Evolutionary conservation across 441 rosid genomes (phyloP), one percentile per base, ranked within the genome.

Genomic region (Melianthus villosus): DNA sequence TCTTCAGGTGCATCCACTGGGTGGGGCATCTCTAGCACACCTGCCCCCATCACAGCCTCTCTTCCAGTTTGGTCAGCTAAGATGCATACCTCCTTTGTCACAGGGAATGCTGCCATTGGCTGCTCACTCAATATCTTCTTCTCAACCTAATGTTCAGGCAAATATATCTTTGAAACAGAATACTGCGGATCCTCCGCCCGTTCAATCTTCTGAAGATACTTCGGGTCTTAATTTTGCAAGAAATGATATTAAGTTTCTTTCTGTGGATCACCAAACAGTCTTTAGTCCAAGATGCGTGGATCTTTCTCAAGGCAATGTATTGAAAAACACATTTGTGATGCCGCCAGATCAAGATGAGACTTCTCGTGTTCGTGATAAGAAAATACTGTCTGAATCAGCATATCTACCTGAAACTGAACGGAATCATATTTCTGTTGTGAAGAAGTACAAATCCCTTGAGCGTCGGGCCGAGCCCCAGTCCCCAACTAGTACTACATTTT

Each of bases 41-140:
- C 53, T 71, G 60, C 94, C 69, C 50, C 71, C 68, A 50, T 60
- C 79, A 20, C 95, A 71, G 50, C 55, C 92, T 63, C 75, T 84
- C 53, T 79, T 84, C 60, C 98, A 84, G 47, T 83, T 81, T 71
- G 96, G 92, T 45, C 98, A 84, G 72, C 54, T 82, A 42, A 64
- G 66, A 60, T 82, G 79, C 59, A 41, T 91, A 50, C 67, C 98
- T 55, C 67, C 94, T 40, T 57, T 73, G 63, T 69, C 96, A 36
- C 86, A 72, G 48, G 92, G 83, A 43, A 46, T 84, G 32, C 53
- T 81, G 51, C 82, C 89, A n/a, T 50, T 73, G 57, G 63, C 73
- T 59, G 66, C 89, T 23, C 80, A 64, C 29, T 51, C 93, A 15
- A 13, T 69, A 69, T 53, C 85, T 19, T 60, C 62, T 48, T 63